Evolutionary conservation across 495 filamentous ascomycete species (phyloP).

Genomic region (Aspergillus baeticus): DNA sequence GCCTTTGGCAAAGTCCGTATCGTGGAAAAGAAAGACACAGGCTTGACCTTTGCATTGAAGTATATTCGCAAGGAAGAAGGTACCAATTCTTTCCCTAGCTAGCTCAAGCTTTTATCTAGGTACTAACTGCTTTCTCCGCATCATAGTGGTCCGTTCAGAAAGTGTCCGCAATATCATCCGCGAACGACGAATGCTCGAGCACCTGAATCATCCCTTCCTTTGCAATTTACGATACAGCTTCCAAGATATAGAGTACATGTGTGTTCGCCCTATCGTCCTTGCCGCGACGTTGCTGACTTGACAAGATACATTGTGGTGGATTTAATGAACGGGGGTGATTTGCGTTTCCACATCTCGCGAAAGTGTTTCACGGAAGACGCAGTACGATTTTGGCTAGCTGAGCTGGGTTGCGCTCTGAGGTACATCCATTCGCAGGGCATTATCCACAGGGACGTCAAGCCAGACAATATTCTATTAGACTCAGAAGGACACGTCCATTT

Average conservation of each 20-base stretch:
- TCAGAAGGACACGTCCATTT: conserved; percentile 95
- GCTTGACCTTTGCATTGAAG: conserved; percentile 90
- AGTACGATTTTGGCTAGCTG: conserved; percentile 93
- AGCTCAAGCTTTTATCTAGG: not conserved
- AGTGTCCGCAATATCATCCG: conserved; percentile 98
- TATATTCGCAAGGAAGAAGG: conserved; percentile 99
- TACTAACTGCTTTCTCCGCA: not conserved
- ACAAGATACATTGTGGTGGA: conserved; percentile 94
- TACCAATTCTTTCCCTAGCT: conserved; percentile 33
- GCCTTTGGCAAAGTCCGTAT: conserved; percentile 99
- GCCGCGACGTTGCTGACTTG: conserved; percentile 22
- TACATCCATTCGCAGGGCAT: conserved; percentile 93
- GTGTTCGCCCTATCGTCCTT: conserved; percentile 30
- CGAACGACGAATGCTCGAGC: conserved; percentile 95
- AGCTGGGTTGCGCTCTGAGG: conserved; percentile 86
- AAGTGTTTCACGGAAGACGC: conserved; percentile 98
- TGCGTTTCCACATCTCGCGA: conserved; percentile 96
- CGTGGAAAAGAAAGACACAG: conserved; percentile 94
- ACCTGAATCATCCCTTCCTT: conserved; percentile 95
- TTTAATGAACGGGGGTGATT: conserved; percentile 95
- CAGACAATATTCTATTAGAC: conserved; percentile 93
- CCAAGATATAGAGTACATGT: conserved; percentile 99
- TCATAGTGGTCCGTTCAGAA: conserved; percentile 95
- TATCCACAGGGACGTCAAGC: conserved; percentile 95
- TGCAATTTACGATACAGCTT: conserved; percentile 99